These are phyloP conservation scores for Eimeria maxima DNA, from an alignment of 169 alveolate species.

Conservation along the genomic window DNA sequence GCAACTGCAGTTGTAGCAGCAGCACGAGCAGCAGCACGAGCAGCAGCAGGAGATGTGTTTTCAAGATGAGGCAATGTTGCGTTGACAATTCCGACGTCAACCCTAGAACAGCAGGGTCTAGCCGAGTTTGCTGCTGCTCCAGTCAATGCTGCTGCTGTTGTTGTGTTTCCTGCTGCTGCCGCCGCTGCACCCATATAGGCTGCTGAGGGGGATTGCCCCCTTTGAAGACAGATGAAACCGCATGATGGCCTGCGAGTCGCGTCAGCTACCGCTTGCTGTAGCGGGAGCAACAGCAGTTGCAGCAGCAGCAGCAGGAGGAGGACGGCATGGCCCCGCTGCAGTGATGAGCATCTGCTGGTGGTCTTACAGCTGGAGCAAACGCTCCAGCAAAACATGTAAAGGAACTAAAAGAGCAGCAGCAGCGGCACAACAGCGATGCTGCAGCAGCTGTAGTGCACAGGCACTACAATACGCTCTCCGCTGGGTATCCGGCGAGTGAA, in stretches of 20 bases:
- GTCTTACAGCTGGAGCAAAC: background rate
- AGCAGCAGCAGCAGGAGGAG: background rate
- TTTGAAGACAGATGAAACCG: background rate
- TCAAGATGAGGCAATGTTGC: background rate
- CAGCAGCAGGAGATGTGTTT: background rate
- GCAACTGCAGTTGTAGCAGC: background rate
- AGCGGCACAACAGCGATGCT: background rate
- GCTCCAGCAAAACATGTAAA: background rate
- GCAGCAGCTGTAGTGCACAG: background rate
- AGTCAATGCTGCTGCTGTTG: conserved; percentile 20
- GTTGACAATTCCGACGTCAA: background rate
- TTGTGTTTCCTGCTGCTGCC: background rate
- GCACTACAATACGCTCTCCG: background rate
- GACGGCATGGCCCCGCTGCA: background rate
- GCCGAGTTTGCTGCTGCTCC: background rate
- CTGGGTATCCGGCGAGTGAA: background rate
- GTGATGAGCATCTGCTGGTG: background rate
- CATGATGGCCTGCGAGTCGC: background rate
- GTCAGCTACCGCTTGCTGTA: background rate
- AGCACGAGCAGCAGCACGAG: background rate
- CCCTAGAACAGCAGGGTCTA: background rate
- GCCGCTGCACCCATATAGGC: background rate
- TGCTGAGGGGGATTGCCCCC: background rate
- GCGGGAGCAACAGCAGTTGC: background rate
- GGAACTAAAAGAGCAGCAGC: background rate